These are phyloP conservation scores for Cynara cardunculus DNA, from an alignment of 129 eudicot species.

Conservation along the genomic window DNA sequence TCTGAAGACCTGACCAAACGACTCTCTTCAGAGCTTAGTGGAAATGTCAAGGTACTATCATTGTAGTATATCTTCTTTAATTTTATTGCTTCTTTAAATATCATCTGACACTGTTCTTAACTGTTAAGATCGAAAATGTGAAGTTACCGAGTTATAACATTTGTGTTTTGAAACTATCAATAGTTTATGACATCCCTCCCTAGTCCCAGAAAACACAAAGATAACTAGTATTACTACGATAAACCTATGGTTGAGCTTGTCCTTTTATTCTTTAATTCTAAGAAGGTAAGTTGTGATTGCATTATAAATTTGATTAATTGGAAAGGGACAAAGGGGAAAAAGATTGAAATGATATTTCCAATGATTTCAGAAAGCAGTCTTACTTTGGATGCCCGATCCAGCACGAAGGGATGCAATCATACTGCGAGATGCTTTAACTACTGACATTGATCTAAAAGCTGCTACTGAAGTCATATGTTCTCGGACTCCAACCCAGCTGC, in stretches of 20 bases:
- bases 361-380: conserved; percentile 62
- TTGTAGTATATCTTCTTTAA: neutral
- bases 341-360: neutral
- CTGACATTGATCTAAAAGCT: conserved; percentile 44
- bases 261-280: neutral
- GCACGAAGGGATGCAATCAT: conserved; percentile 70
- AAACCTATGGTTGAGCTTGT: neutral
- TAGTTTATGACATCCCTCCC: neutral
- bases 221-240: neutral
- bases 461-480: conserved; percentile 89
- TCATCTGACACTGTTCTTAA: neutral
- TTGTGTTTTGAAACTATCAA: neutral
- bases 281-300: neutral
- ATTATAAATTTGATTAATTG: neutral
- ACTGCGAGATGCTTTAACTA: conserved; percentile 45
- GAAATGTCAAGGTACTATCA: conserved; percentile 55
- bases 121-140: neutral
- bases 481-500: conserved; percentile 68
- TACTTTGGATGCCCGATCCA: conserved; percentile 83
- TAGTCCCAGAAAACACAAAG: neutral
- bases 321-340: neutral
- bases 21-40: conserved; percentile 66
- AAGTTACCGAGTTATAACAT: neutral
- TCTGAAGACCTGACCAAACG: conserved; percentile 64
- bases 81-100: neutral